Evolutionary conservation across 2,329 filamentous ascomycete species (phyloP), one percentile per base, ranked within the genome.

Genomic region (Colletotrichum gloeosporioides): DNA sequence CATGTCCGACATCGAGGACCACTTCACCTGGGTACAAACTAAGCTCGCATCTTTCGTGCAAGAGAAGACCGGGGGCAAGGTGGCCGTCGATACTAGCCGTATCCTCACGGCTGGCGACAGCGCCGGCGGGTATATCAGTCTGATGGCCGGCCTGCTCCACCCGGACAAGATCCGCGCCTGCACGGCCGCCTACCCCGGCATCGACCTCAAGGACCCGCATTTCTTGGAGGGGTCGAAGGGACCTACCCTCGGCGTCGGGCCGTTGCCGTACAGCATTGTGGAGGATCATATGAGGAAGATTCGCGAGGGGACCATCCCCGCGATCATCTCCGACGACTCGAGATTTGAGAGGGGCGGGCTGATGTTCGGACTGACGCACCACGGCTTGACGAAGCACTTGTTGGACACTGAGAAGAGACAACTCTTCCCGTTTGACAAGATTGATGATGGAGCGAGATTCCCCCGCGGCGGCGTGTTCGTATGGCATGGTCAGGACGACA

Each of bases 1-100:
- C 0, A 74, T 82, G 0, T 79, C 79, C 4, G 82, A 83, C 59
- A 27, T 82, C 3, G 79, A 81, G 25, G 80, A 82, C 55, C 79
- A 78, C 1, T 82, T 81, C 80, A 74, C 78, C 22, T 82, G 81
- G 81, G 70, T 78, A 0, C 80, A 75, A 6, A 39, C 55, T 1
- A 32, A 66, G 0, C 67, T 82, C 0, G 59, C 71, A 0, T 75
- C 79, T 3, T 75, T 82, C 39, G 77, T 77, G 3, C n/a, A 70
- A 3, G 31, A 75, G 1, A n/a, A 80, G 2, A 67, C 81, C 2
- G 63, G 49, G 4, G 80, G 79, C 10, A 76, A 71, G 4, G 81
- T 79, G 32, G 15, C 18, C 4, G 71, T 69, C 31, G 68, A 77
- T 29, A n/a, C 3, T 6, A n/a, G 15, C 8, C 62, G 67, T 4